Base-by-base conservation (phyloP, 148 eudicot species). In the Cornus suecica region DNA sequence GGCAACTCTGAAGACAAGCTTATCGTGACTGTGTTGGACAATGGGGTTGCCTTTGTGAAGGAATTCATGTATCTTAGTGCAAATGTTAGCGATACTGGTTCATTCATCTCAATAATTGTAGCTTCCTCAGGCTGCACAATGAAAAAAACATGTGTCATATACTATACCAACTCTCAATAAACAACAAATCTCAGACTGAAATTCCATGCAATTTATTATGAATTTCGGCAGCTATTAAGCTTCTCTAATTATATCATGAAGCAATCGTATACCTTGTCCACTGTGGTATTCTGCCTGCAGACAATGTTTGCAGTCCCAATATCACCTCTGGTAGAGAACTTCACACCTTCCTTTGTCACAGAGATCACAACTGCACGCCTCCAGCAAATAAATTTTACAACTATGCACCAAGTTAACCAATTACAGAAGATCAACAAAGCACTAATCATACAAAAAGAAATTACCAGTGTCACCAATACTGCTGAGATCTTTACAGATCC, bases 1-100 rank as follows among this genome's bases (percentile, higher is more conserved):
- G 97, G 98, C 63, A 91, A 90, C 86, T 94, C 98, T 0, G 94
- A 91, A 34, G 98, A 94, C 83, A 94, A 79, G 79, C 97, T 94
- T 69, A 94, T 82, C 51, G 98, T 90, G 60, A 91, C 97, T 0
- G 87, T 88, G 82, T 80, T 88, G 13, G 94, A 94, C 26, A 94
- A 81, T 5, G 98, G 97, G 8, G 91, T 83, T 65, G 97, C 98
- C 83, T 90, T 94, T 10, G 98, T 94, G 82, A 94, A 94, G 24
- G 98, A 94, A 82, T 94, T 94, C 89, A 91, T 78, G 81, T 91
- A 94, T 76, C 98, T 80, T 75, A 94, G 84, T 16, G 94, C 97
- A 87, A 94, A 94, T 45, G 97, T 94, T 80, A 94, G 30, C 0
- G 94, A 88, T 62, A 91, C 98, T 0, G 98, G 94, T 83, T 91